Conservation (phyloP, 2,329 filamentous ascomycete species). For the Aspergillus luchuensis region DNA sequence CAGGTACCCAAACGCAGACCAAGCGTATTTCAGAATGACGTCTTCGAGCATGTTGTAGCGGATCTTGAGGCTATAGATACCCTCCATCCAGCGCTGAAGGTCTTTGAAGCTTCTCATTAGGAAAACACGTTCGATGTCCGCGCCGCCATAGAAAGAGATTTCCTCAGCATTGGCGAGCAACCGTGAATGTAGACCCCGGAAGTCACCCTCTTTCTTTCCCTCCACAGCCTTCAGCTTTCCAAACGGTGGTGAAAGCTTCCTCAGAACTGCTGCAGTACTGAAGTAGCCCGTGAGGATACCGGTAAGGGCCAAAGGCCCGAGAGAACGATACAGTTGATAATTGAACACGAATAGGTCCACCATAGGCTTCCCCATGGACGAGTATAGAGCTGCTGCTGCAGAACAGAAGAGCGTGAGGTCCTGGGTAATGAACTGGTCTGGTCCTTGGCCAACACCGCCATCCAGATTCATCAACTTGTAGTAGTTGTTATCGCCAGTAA, state of each 20-base stretch:
- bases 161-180: conserved; percentile 97
- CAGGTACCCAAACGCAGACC: conserved; percentile 96
- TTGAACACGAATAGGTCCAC: conserved; percentile 98
- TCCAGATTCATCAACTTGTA: conserved; percentile 94
- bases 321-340: conserved; percentile 89
- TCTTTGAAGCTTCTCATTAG: conserved; percentile 90
- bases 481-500: conserved; percentile 93
- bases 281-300: conserved; percentile 92
- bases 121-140: conserved; percentile 91
- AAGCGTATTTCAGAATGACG: conserved; percentile 96
- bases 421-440: conserved; percentile 97
- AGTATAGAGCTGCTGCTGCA: conserved; percentile 88
- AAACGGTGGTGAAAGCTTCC: conserved; percentile 88
- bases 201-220: conserved; percentile 92
- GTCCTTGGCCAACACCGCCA: conserved; percentile 85
- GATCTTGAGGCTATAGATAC: conserved; percentile 96
- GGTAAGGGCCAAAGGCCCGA: conserved; percentile 83
- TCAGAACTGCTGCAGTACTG: conserved; percentile 84
- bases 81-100: conserved; percentile 95
- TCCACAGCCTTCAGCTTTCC: conserved; percentile 96
- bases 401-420: conserved; percentile 95
- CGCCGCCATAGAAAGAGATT: conserved; percentile 94
- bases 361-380: conserved; percentile 93
- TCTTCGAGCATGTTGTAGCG: conserved; percentile 99
- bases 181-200: conserved; percentile 84